Evolutionary conservation across 169 alveolate species (phyloP).

Genomic region (Eimeria nieschulzi): DNA sequence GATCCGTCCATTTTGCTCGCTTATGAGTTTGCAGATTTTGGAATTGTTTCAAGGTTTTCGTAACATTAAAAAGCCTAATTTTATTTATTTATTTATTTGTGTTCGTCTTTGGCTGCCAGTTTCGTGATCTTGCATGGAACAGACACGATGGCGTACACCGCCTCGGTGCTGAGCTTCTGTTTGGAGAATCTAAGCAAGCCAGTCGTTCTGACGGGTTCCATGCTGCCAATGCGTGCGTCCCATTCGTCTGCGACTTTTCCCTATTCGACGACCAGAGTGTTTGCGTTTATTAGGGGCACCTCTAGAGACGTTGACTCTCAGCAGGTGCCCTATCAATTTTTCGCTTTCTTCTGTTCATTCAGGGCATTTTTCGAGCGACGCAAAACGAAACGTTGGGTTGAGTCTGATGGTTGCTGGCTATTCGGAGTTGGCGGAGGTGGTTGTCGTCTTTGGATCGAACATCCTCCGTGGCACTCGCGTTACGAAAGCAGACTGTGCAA

Average conservation of each 20-base stretch:
- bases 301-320: no score
- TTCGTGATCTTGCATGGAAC: slow-evolving; percentile 92
- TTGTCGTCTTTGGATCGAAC: slow-evolving; percentile 60
- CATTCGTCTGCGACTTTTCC: background rate
- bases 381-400: slow-evolving; percentile 87
- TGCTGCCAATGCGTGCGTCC: slow-evolving; percentile 37
- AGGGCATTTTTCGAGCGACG: slow-evolving; percentile 83
- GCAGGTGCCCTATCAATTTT: no score
- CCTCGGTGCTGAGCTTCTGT: slow-evolving; percentile 91
- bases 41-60: background rate
- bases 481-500: slow-evolving; percentile 85
- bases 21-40: background rate
- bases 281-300: no score
- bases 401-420: slow-evolving; percentile 89
- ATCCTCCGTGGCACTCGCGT: slow-evolving; percentile 76
- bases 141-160: slow-evolving; percentile 95
- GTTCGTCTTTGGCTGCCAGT: slow-evolving; percentile 41
- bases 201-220: slow-evolving; percentile 90
- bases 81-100: background rate
- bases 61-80: no score
- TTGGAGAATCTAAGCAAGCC: slow-evolving; percentile 90
- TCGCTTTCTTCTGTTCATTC: no score
- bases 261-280: background rate
- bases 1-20: background rate
- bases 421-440: slow-evolving; percentile 88